A percentile compares a stretch with the other conserved stretches of the same genome.
Conservation (phyloP, 306 rosid genomes). For the Sicyos edulis region DNA sequence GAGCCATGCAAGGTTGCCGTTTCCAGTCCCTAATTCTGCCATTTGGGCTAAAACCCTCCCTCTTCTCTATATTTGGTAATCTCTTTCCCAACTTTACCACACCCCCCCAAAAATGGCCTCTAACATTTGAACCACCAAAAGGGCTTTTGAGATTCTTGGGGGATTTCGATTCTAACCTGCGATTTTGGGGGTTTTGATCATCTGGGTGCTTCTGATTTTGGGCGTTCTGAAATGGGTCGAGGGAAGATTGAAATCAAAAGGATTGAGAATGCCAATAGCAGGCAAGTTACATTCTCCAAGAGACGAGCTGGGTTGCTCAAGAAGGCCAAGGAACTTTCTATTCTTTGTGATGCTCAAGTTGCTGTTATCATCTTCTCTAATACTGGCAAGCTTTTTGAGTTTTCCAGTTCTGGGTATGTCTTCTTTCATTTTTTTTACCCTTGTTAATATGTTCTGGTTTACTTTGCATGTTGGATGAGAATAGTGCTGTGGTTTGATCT, state of each 20-base stretch:
- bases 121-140: not conserved
- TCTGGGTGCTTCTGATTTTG: slow-evolving; percentile 23
- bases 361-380: slow-evolving; percentile 92
- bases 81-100: no score
- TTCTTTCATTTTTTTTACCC: no score
- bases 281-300: slow-evolving; percentile 95
- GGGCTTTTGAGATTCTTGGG: slow-evolving; percentile 17
- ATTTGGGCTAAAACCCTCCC: no score
- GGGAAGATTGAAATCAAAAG: slow-evolving; percentile 89
- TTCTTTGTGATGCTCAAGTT: slow-evolving; percentile 95
- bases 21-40: no score
- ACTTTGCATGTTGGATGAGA: no score
- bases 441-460: no score
- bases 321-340: slow-evolving; percentile 84
- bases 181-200: slow-evolving; percentile 19
- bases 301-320: slow-evolving; percentile 81
- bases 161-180: not conserved
- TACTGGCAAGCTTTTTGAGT: slow-evolving; percentile 88
- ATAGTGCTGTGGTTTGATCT: no score
- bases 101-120: not conserved
- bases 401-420: slow-evolving; percentile 67
- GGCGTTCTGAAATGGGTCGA: slow-evolving; percentile 55
- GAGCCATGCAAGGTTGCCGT: no score
- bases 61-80: no score
- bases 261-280: slow-evolving; percentile 90